A percentile compares a stretch with the other conserved stretches of the same genome.
phyloP scores from a whole-genome alignment of 352 stramenopile genomes.

The Phytophthora uliginosa region DNA sequence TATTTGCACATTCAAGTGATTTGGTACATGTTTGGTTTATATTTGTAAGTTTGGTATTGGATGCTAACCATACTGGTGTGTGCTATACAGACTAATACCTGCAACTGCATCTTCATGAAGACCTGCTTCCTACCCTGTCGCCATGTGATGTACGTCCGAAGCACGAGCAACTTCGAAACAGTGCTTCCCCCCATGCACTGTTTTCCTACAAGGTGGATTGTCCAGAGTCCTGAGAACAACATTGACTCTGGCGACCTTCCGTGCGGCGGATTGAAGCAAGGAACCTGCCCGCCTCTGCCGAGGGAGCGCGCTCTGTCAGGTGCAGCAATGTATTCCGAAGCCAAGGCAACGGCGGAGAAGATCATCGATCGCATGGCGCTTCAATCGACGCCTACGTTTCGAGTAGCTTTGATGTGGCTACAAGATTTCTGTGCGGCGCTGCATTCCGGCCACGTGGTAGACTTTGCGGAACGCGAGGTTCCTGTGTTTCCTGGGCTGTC shows the following conservation, averaged over 20 bases:
- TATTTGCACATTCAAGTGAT: neutral
- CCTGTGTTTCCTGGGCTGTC: neutral
- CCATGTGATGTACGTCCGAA: slow-evolving; percentile 15
- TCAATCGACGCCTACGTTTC: slow-evolving; percentile 18
- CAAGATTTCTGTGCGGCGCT: slow-evolving; percentile 16
- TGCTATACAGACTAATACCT: neutral
- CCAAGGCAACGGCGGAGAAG: neutral
- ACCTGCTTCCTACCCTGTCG: neutral
- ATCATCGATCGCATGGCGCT: slow-evolving; percentile 19
- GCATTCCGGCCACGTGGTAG: neutral
- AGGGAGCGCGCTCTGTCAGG: neutral
- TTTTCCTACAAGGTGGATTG: neutral
- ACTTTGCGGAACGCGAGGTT: neutral
- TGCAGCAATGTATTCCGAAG: slow-evolving; percentile 9
- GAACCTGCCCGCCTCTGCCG: neutral
- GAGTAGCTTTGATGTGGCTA: slow-evolving; percentile 11
- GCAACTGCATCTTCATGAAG: slow-evolving; percentile 19
- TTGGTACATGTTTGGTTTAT: neutral
- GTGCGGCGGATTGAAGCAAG: neutral
- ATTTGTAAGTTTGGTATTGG: slow-evolving; percentile 1
- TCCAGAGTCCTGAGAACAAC: neutral
- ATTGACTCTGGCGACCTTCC: neutral
- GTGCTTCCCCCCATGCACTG: neutral
- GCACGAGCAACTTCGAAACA: neutral
- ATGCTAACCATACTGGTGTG: neutral